phyloP scores from a whole-genome alignment of 139 green algal species.

The Gonium pectorale region DNA sequence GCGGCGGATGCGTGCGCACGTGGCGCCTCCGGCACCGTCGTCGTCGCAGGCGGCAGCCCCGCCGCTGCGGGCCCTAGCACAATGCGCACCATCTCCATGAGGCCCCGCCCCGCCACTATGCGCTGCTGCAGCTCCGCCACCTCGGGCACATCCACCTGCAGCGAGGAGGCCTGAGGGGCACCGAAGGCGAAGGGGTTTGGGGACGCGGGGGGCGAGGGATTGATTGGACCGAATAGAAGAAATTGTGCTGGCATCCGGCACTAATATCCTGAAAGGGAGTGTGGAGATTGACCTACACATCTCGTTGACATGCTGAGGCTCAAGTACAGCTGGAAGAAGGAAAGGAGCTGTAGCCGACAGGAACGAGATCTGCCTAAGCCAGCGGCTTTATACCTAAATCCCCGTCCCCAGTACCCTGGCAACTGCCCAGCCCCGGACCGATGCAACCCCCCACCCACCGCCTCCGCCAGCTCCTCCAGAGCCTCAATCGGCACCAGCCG shows the following conservation, averaged over 20 bases:
- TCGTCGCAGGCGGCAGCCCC: background rate
- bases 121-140: slow-evolving; percentile 54
- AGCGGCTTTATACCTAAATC: too few species aligned
- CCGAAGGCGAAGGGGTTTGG: background rate
- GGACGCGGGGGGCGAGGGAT: too few species aligned
- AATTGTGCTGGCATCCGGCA: too few species aligned
- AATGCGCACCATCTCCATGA: slow-evolving; percentile 49
- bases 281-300: too few species aligned
- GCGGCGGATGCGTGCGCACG: background rate
- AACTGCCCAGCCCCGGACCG: too few species aligned
- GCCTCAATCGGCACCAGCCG: slow-evolving; percentile 10
- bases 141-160: slow-evolving; percentile 63
- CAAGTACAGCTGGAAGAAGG: too few species aligned
- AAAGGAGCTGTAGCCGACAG: too few species aligned
- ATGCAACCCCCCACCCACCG: background rate
- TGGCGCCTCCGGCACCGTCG: background rate
- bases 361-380: too few species aligned
- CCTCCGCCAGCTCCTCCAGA: slow-evolving; percentile 31
- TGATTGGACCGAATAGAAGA: too few species aligned
- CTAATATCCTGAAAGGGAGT: too few species aligned
- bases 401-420: too few species aligned
- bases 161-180: background rate
- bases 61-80: slow-evolving; percentile 21
- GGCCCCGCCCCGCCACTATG: slow-evolving; percentile 50
- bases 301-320: too few species aligned